A percentile compares a stretch with the other conserved stretches of the same genome.
Conservation (phyloP, 352 stramenopile genomes). For the Phytophthora syringae region DNA sequence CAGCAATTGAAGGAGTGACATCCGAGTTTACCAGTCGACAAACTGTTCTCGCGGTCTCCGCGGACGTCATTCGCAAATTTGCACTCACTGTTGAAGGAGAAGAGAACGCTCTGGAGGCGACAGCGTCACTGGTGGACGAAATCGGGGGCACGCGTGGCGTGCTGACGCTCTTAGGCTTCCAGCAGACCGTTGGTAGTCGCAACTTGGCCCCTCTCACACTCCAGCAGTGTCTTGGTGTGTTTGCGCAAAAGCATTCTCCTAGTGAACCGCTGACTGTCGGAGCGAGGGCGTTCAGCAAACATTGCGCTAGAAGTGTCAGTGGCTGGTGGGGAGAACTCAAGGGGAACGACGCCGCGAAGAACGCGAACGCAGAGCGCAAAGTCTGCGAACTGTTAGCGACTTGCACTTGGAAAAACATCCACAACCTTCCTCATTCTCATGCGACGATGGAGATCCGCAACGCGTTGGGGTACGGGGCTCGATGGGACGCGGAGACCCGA, state of each 20-base stretch:
- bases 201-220: slow-evolving; percentile 58
- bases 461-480: slow-evolving; percentile 69
- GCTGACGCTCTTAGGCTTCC: slow-evolving; percentile 71
- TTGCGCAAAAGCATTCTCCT: slow-evolving; percentile 47
- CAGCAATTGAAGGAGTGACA: slow-evolving; percentile 44
- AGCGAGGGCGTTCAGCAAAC: slow-evolving; percentile 79
- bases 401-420: slow-evolving; percentile 83
- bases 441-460: slow-evolving; percentile 80
- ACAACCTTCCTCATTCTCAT: slow-evolving; percentile 72
- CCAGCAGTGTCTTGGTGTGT: slow-evolving; percentile 60
- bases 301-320: slow-evolving; percentile 69
- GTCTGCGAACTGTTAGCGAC: slow-evolving; percentile 58
- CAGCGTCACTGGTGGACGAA: slow-evolving; percentile 35
- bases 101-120: neutral
- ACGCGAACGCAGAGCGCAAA: slow-evolving; percentile 56
- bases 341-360: slow-evolving; percentile 76
- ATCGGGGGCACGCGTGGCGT: slow-evolving; percentile 66
- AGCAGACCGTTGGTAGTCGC: slow-evolving; percentile 64
- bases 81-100: slow-evolving; percentile 7
- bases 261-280: slow-evolving; percentile 70
- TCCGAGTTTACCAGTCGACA: slow-evolving; percentile 40
- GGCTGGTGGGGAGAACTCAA: slow-evolving; percentile 71
- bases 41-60: slow-evolving; percentile 34
- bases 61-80: slow-evolving; percentile 28
- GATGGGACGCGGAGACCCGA: slow-evolving; percentile 63